Percentiles rank a stretch among this genome's conserved stretches.
phyloP scores from a whole-genome alignment of 2,329 filamentous ascomycete species.

The Arachnopeziza araneosa region DNA sequence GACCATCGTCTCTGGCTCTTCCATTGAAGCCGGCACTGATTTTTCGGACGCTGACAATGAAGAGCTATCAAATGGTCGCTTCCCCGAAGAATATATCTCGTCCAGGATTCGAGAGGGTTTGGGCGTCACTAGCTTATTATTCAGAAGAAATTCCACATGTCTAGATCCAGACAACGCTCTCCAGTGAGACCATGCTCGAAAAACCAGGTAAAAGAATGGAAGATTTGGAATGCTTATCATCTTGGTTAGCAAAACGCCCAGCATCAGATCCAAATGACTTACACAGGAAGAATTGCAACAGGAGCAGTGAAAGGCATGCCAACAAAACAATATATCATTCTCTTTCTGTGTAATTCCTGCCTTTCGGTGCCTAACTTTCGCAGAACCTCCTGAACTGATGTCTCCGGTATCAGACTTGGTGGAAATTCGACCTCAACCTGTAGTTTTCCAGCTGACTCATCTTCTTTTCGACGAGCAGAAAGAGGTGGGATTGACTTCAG shows the following conservation, averaged over 20 bases:
- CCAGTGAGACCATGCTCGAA: constrained; percentile 89
- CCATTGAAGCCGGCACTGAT: constrained; percentile 13
- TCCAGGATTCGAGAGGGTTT: constrained; percentile 66
- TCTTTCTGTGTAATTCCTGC: constrained; percentile 68
- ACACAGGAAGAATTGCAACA: constrained; percentile 81
- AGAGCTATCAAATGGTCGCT: constrained; percentile 13
- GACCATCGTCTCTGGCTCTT: constrained; percentile 34
- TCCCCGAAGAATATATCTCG: constrained; percentile 54
- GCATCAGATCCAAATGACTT: constrained; percentile 35
- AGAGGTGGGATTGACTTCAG: constrained; percentile 89
- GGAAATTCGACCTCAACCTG: constrained; percentile 76
- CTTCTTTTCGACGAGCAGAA: constrained; percentile 57
- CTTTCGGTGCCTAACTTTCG: constrained; percentile 70
- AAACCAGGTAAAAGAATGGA: constrained; percentile 93
- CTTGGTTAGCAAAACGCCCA: neutral
- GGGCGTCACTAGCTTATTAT: constrained; percentile 63
- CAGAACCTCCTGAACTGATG: constrained; percentile 61
- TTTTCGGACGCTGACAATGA: constrained; percentile 1
- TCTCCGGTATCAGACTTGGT: constrained; percentile 57
- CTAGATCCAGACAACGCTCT: constrained; percentile 78
- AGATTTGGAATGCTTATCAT: constrained; percentile 75
- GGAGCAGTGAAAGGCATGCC: constrained; percentile 81
- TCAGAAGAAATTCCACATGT: constrained; percentile 75
- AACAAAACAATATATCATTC: constrained; percentile 73
- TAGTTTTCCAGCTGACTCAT: constrained; percentile 56